Evolutionary conservation across 352 stramenopile genomes (phyloP), one percentile per base, ranked within the genome.

Genomic region (Globisporangium apiculatum): DNA sequence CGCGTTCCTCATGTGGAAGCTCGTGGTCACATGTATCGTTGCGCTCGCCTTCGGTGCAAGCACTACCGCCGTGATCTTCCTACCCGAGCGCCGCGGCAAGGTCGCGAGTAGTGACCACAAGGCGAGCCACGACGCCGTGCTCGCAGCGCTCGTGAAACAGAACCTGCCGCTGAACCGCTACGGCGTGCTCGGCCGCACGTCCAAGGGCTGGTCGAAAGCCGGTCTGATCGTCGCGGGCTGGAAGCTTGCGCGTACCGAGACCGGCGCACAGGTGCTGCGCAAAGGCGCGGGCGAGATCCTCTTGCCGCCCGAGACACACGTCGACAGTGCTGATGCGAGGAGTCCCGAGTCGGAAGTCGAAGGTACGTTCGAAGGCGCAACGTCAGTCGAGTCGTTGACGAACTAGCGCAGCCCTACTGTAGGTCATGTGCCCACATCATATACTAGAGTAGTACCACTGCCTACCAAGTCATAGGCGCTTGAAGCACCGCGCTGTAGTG

Each of bases 281-380:
- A 81, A 78, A 60, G 72, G 72, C 6, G 72, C 57, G 3, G 72
- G 72, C 2, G 72, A 81, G 61, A 78, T 81, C 58, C 24, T 74
- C n/a, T 55, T 81, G 11, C 72, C 69, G 3, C 64, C 63, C n/a
- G 48, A 60, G 3, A 38, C 40, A 2, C 9, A 46, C 56, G 56
- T 12, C 4, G 37, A 35, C 15, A 57, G 36, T n/a, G 31, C 9
- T 24, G 53, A 2, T 48, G 36, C 43, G 10, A 48, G 15, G 7
- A 37, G 45, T 15, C 17, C 42, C 7, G 17, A 41, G 40, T 62
- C 49, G 5, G 57, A 62, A n/a, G 49, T 57, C 10, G 49, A 62
- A 57, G 57, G 57, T 24, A 8, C 17, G 31, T 62, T 62, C 7
- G 57, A 55, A n/a, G 38, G 41, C 14, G 43, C 40, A 1, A 40